Evolutionary conservation across 1,139 yeast genomes (phyloP), one percentile per base, ranked within the genome.

Genomic region (Nadsonia commutata): DNA sequence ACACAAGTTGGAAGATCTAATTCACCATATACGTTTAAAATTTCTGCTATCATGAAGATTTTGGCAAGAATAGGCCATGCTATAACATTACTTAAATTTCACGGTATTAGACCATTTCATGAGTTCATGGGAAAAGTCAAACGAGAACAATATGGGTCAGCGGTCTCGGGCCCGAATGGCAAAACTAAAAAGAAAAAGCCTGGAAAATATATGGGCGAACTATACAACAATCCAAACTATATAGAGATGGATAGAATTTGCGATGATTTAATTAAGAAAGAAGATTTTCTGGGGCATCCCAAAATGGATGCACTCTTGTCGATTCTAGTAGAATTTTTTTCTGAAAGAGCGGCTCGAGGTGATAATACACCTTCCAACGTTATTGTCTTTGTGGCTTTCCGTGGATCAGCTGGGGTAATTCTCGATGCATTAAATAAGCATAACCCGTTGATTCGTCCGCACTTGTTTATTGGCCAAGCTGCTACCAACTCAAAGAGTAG

Each of bases 381-480:
- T 1, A 90, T 90, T 42, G 71, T 90, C 0, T 90, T 90, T 57
- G 83, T 95, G 0, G 95, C 86, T 56, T 74, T 76, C 49, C 71
- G 99, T 55, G 94, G 83, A 49, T 80, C 95, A 3, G 97, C 97
- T 0, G 65, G 84, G 33, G 96, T 86, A 49, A 80, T 93, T 43
- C 85, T 84, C 1, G 74, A 76, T 46, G 71, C 77, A 2, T 67
- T 90, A 31, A 83, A 78, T 48, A 58, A 60, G 16, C 62, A 64
- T 16, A 60, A 63, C 3, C 60, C 61, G 1, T 51, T 56, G 3
- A 67, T 82, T 20, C 72, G 74, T 44, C 84, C 98, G 0, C 95
- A 85, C 57, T 75, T 90, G 21, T 93, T 93, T 57, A 83, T 93
- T 49, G 99, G 99, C 0, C 99, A 93, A 47, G 53, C 66, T 6